Evolutionary conservation across 257 asterid genomes (phyloP), one percentile per base, ranked within the genome.

Genomic region (Scutellaria baicalensis): DNA sequence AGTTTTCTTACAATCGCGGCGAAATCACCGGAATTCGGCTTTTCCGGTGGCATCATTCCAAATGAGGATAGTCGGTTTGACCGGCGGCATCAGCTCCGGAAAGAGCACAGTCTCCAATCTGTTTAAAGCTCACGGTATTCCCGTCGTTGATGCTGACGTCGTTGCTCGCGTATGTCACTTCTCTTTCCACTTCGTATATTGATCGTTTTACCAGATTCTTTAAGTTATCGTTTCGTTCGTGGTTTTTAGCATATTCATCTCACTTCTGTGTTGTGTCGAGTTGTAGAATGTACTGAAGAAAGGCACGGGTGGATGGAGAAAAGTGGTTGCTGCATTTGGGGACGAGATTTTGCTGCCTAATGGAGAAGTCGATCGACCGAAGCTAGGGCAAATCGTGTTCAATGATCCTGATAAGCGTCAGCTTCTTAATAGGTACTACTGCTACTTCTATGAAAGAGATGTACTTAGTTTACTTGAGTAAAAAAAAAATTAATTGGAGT

Each of bases 251-350:
- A 1, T 38, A 18, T 54, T 68, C 21, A n/a, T 18, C 0, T 6
- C 44, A 7, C 10, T 35, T n/a, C 33, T 36, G 38, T 57, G 43
- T 59, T 72, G 59, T 67, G 3, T 54, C 69, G 79, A 51, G 50
- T 44, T 75, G 74, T 71, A 92, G 96, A 78, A 84, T 67, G 87
- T 84, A 44, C 75, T 94, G 85, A 91, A 79, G 78, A 83, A 89
- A 72, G 99, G 93, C 54, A 85, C 87, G 3, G 90, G 93, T 70
- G 99, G 99, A 2, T 91, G 97, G 95, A 94, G 80, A 70, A 88
- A 86, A 77, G 96, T 83, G 23, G 96, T 89, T 75, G 89, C 84
- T 6, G 85, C 96, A 27, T 91, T 94, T 60, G 95, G 97, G 33
- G 84, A 80, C 35, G 97, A 88, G 21, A 88, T 91, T 64, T 83